Percentiles rank a stretch among this genome's conserved stretches.
phyloP scores from a whole-genome alignment of 495 filamentous ascomycete genomes.

The Aspergillus bridgeri region DNA sequence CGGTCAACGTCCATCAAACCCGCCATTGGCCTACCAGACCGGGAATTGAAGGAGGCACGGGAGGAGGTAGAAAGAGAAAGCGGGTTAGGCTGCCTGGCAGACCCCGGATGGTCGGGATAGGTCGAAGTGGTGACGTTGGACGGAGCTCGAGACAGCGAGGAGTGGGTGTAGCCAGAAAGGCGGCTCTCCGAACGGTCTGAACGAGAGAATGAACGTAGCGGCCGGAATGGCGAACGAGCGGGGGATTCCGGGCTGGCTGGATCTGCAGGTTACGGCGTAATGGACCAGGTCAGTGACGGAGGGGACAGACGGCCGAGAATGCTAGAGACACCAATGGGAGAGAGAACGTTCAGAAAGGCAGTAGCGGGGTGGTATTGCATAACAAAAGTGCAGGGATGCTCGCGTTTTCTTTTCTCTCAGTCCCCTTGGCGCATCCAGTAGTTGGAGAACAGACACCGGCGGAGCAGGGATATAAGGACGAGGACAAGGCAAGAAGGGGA shows the following conservation, averaged over 20 bases:
- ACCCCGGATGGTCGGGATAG: constrained; percentile 18
- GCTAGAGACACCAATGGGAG: constrained; percentile 15
- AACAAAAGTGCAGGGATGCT: constrained; percentile 7
- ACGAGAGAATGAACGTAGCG: constrained; percentile 30
- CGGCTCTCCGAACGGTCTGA: constrained; percentile 33
- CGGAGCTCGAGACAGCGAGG: constrained; percentile 26
- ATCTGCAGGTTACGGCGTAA: constrained; percentile 21
- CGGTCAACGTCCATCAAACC: constrained; percentile 76
- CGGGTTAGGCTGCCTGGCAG: constrained; percentile 15
- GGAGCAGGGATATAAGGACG: neutral
- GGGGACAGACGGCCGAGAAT: constrained; percentile 8
- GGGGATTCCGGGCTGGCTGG: constrained; percentile 32
- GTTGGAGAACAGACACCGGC: neutral
- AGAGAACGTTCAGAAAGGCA: constrained; percentile 3
- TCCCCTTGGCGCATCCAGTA: constrained; percentile 13
- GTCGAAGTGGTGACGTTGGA: constrained; percentile 24
- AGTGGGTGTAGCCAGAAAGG: constrained; percentile 27
- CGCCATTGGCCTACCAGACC: constrained; percentile 58
- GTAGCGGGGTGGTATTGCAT: constrained; percentile 16
- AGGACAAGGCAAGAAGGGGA: neutral
- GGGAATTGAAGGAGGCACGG: constrained; percentile 45
- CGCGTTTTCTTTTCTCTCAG: constrained; percentile 8
- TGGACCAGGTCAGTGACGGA: constrained; percentile 16
- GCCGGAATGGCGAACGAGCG: constrained; percentile 31
- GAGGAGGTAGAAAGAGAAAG: constrained; percentile 30